Percentiles rank a stretch among this genome's conserved stretches.
phyloP scores from a whole-genome alignment of 768 basidiomycete genomes.

The Phlebiopsis flavidoalba region DNA sequence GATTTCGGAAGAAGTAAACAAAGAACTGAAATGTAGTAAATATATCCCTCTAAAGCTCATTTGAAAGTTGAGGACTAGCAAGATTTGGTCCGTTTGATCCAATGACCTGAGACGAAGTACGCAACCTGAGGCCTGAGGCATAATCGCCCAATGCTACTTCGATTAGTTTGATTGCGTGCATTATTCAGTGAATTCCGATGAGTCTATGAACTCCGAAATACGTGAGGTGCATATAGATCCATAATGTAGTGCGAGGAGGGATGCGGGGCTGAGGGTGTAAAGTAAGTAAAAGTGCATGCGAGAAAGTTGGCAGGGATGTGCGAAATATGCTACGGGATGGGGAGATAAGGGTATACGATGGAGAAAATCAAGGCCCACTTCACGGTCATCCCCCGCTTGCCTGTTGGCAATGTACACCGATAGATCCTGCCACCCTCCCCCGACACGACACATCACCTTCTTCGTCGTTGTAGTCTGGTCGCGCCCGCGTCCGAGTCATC shows the following conservation, averaged over 20 bases:
- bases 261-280: not conserved
- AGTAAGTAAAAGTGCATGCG: not conserved
- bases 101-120: not conserved
- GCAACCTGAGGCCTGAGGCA: too few species aligned
- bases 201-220: not conserved
- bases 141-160: not conserved
- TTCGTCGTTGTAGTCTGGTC: constrained; percentile 42
- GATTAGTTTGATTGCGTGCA: not conserved
- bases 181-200: not conserved
- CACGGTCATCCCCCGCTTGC: constrained; percentile 10
- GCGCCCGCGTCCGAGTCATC: constrained; percentile 50
- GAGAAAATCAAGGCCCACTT: not conserved
- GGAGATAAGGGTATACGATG: not conserved
- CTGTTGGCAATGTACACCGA: constrained; percentile 12
- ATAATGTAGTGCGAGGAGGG: not conserved
- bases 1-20: constrained; percentile 1
- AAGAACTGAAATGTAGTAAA: constrained; percentile 2
- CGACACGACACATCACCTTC: constrained; percentile 91
- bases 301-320: not conserved
- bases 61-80: not conserved
- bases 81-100: not conserved
- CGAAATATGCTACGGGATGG: not conserved
- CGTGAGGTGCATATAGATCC: not conserved
- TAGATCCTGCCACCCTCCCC: constrained; percentile 43
- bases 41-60: not conserved